These are phyloP conservation scores for Peronospora destructor DNA, from an alignment of 352 stramenopile genomes.

Conservation along the genomic window DNA sequence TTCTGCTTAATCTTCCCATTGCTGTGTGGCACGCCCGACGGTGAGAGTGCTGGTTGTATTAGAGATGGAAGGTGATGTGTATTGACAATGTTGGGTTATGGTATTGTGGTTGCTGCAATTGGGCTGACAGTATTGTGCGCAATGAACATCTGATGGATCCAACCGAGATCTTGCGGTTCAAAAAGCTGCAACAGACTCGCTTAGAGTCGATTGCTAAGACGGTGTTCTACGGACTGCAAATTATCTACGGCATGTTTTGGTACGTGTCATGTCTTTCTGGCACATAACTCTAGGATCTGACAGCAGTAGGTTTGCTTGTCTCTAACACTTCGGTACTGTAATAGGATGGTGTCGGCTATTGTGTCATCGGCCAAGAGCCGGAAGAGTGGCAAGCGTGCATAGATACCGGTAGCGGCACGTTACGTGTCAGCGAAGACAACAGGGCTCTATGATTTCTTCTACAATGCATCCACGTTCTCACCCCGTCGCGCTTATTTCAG, in stretches of 20 bases:
- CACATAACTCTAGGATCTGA: neutral
- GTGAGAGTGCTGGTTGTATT: constrained; percentile 21
- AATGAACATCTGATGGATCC: constrained; percentile 82
- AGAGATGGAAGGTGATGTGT: neutral
- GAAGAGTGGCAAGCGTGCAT: constrained; percentile 34
- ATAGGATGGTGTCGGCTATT: constrained; percentile 83
- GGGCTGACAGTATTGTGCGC: constrained; percentile 42
- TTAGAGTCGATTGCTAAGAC: constrained; percentile 79
- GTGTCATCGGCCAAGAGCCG: constrained; percentile 57
- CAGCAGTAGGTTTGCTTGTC: neutral
- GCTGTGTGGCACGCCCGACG: constrained; percentile 65
- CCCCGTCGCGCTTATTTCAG: neutral
- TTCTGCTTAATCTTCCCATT: constrained; percentile 75
- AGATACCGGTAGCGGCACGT: constrained; percentile 10
- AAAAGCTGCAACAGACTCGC: constrained; percentile 71
- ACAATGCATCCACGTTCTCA: neutral
- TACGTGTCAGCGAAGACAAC: no score
- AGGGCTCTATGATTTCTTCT: neutral
- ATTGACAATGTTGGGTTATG: neutral
- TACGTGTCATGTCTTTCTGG: constrained; percentile 20
- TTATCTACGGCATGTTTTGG: constrained; percentile 88
- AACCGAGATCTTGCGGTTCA: constrained; percentile 84
- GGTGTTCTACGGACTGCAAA: constrained; percentile 83
- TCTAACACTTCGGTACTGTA: constrained; percentile 2
- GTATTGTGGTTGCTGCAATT: neutral